These are phyloP conservation scores for Sarocladium strictum DNA, from an alignment of 2,329 filamentous ascomycete genomes.

Conservation along the genomic window DNA sequence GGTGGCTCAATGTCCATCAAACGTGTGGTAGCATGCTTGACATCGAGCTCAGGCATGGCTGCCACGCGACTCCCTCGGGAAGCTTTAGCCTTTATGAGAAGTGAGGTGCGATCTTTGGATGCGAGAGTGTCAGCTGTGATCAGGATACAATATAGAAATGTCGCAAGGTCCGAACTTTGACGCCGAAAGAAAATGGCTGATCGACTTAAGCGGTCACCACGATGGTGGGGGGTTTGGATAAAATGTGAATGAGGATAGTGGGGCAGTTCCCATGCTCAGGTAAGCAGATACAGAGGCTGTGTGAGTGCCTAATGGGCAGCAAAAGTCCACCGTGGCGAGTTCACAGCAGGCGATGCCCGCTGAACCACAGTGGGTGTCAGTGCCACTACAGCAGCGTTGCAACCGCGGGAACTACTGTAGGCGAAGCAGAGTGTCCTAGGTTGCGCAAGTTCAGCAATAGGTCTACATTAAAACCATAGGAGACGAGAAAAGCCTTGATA, in stretches of 20 bases:
- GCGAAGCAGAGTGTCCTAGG: too few relatives aligned
- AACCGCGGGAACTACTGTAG: too few relatives aligned
- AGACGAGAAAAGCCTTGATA: too few relatives aligned
- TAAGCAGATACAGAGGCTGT: not conserved
- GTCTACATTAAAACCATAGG: too few relatives aligned
- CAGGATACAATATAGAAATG: too few relatives aligned
- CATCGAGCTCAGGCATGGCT: conserved; percentile 8
- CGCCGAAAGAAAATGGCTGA: not conserved
- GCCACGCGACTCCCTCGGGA: not conserved
- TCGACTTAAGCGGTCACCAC: not conserved
- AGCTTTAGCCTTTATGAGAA: not conserved
- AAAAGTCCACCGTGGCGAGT: too few relatives aligned
- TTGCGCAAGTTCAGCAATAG: too few relatives aligned
- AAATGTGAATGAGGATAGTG: not conserved
- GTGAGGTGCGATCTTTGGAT: not conserved
- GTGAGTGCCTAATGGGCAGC: too few relatives aligned
- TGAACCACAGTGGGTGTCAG: too few relatives aligned
- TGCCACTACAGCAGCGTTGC: too few relatives aligned
- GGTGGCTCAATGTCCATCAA: conserved; percentile 13
- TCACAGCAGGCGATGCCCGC: too few relatives aligned
- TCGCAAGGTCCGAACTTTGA: too few relatives aligned
- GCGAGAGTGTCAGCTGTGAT: not conserved
- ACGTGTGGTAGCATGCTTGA: conserved; percentile 9
- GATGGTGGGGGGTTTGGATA: not conserved
- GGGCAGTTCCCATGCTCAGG: not conserved